These are phyloP conservation scores for Clitoria ternatea DNA, from an alignment of 306 rosid genomes.

Conservation along the genomic window DNA sequence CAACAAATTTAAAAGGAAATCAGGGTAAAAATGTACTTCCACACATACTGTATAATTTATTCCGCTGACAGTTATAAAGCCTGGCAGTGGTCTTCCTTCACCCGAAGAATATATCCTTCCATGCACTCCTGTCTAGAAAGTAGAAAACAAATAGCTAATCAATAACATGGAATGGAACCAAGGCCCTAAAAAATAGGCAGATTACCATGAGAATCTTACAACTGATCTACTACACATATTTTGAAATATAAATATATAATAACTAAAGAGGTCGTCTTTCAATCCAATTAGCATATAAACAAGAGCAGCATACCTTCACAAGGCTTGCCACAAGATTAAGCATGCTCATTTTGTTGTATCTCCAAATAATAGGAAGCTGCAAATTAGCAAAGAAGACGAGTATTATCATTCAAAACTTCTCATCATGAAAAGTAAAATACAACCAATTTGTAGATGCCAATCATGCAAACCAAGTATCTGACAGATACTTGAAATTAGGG, in stretches of 20 bases:
- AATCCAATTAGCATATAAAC: not conserved
- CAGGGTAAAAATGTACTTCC: not conserved
- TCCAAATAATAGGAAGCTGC: conserved; percentile 85
- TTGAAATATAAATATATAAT: not conserved
- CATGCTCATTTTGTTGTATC: conserved; percentile 89
- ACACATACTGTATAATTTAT: conserved; percentile 67
- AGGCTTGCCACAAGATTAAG: conserved; percentile 82
- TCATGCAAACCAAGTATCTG: conserved; percentile 11
- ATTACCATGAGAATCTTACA: not conserved
- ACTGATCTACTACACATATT: not conserved
- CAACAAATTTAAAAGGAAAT: not conserved
- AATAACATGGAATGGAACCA: not conserved
- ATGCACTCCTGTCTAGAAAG: conserved; percentile 75
- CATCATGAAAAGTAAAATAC: not conserved
- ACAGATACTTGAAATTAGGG: not conserved
- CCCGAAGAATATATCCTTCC: conserved; percentile 82
- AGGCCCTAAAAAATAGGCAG: not conserved
- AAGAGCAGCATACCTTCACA: conserved; percentile 55
- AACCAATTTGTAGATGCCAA: not conserved
- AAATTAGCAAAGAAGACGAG: conserved; percentile 27
- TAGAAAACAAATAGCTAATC: conserved; percentile 28
- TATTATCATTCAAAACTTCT: conserved; percentile 11
- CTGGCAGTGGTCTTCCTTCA: conserved; percentile 73
- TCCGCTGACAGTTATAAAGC: conserved; percentile 55
- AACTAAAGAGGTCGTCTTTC: not conserved